Conservation (phyloP, 192 early-diverging fungal species). For the Lunasporangiospora selenospora region DNA sequence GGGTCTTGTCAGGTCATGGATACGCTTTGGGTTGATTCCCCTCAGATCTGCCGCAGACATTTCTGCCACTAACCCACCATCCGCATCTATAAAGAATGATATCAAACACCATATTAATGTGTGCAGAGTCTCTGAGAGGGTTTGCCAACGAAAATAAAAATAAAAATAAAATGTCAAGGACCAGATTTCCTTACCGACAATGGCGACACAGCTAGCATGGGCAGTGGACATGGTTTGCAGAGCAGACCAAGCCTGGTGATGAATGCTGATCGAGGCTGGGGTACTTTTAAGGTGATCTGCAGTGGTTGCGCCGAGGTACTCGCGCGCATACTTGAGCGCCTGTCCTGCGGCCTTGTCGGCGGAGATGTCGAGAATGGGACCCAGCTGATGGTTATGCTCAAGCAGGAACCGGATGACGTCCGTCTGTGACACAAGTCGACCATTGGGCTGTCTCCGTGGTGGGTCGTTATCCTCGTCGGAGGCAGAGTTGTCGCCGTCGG, state of each 20-base stretch:
- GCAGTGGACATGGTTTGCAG: constrained; percentile 53
- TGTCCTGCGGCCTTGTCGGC: constrained; percentile 29
- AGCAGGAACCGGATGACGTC: constrained; percentile 59
- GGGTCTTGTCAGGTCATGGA: constrained; percentile 64
- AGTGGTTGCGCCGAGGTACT: constrained; percentile 5
- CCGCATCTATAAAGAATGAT: constrained; percentile 48
- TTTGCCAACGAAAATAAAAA: background rate
- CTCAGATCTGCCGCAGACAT: constrained; percentile 77
- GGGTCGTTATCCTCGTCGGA: constrained; percentile 5
- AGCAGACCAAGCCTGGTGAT: constrained; percentile 51
- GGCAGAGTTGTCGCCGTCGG: constrained; percentile 21
- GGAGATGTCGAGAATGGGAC: constrained; percentile 50
- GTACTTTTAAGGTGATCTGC: constrained; percentile 11
- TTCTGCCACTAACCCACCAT: constrained; percentile 67
- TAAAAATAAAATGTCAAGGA: background rate
- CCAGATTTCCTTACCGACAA: constrained; percentile 44
- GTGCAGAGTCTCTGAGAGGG: too few relatives aligned
- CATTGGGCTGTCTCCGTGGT: constrained; percentile 31
- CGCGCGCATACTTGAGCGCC: constrained; percentile 21
- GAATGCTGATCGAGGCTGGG: constrained; percentile 48
- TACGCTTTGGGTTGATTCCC: constrained; percentile 66
- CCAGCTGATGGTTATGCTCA: constrained; percentile 58
- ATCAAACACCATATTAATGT: too few relatives aligned
- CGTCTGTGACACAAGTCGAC: constrained; percentile 56
- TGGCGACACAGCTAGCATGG: constrained; percentile 62